A percentile compares a stretch with the other conserved stretches of the same genome.
Conservation (phyloP, 1,284 basidiomycete species). For the Takashimella koratensis region DNA sequence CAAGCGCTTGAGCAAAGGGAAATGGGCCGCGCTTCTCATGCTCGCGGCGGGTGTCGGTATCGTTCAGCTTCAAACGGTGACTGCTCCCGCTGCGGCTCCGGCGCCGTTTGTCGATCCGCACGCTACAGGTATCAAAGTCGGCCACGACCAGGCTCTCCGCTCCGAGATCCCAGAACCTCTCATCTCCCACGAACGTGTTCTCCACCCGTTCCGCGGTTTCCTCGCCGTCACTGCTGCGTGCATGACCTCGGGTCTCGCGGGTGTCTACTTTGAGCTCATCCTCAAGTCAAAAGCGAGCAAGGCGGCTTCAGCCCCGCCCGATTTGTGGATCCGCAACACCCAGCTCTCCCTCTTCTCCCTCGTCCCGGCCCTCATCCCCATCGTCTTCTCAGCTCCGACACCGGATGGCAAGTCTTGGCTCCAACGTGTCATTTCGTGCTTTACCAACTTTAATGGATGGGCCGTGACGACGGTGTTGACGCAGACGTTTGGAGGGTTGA, state of each 20-base stretch:
- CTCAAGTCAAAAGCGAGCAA: slow-evolving; percentile 65
- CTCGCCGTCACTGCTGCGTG: slow-evolving; percentile 82
- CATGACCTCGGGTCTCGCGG: slow-evolving; percentile 94
- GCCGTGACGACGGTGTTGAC: slow-evolving; percentile 85
- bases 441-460: slow-evolving; percentile 69
- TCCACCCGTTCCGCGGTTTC: slow-evolving; percentile 81
- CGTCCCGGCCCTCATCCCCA: slow-evolving; percentile 79
- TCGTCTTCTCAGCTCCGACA: slow-evolving; percentile 58
- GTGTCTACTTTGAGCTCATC: slow-evolving; percentile 98
- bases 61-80: slow-evolving; percentile 72
- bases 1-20: slow-evolving; percentile 66
- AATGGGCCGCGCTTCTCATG: slow-evolving; percentile 80
- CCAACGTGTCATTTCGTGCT: slow-evolving; percentile 33
- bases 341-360: slow-evolving; percentile 93
- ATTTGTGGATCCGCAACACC: slow-evolving; percentile 95
- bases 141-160: slow-evolving; percentile 15
- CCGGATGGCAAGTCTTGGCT: slow-evolving; percentile 33
- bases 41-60: slow-evolving; percentile 88
- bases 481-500: slow-evolving; percentile 83
- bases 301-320: slow-evolving; percentile 43
- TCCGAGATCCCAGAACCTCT: slow-evolving; percentile 13
- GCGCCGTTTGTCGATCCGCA: neutral
- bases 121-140: slow-evolving; percentile 1
- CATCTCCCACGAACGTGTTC: slow-evolving; percentile 18
- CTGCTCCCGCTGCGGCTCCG: slow-evolving; percentile 12